phyloP scores from a whole-genome alignment of 495 filamentous ascomycete species.

The Neurospora sp. region DNA sequence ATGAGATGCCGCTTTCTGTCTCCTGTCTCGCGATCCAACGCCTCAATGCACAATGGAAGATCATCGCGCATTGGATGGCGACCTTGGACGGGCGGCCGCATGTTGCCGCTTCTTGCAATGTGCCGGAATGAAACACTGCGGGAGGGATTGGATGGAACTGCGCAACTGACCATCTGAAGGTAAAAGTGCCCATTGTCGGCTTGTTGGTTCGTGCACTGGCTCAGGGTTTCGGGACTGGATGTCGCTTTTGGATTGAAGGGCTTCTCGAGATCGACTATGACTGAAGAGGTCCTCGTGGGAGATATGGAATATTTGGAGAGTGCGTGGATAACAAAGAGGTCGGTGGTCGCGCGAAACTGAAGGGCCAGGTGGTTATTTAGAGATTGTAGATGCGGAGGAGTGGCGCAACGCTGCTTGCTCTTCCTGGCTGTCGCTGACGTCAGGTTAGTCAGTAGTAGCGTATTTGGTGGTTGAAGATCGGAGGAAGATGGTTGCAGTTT shows the following conservation, averaged over 20 bases:
- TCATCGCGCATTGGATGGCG: not conserved
- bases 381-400: not conserved
- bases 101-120: not conserved
- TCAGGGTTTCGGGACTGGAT: not conserved
- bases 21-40: constrained; percentile 6
- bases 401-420: not conserved
- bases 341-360: not conserved
- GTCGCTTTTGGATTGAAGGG: not conserved
- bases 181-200: constrained; percentile 38
- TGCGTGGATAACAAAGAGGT: not conserved
- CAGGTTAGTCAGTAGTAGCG: not conserved
- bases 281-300: not conserved
- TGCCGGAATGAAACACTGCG: not conserved
- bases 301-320: not conserved
- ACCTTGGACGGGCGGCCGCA: not conserved
- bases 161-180: constrained; percentile 44
- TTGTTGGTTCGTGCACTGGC: not conserved
- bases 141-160: not conserved
- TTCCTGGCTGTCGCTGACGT: not conserved
- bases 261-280: not conserved
- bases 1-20: constrained; percentile 1
- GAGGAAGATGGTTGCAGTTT: not conserved
- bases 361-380: not conserved
- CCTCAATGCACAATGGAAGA: not conserved
- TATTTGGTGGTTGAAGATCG: not conserved